Evolutionary conservation across 768 basidiomycete species (phyloP), one percentile per base, ranked within the genome.

Genomic region (Xerocomus spinulosus): DNA sequence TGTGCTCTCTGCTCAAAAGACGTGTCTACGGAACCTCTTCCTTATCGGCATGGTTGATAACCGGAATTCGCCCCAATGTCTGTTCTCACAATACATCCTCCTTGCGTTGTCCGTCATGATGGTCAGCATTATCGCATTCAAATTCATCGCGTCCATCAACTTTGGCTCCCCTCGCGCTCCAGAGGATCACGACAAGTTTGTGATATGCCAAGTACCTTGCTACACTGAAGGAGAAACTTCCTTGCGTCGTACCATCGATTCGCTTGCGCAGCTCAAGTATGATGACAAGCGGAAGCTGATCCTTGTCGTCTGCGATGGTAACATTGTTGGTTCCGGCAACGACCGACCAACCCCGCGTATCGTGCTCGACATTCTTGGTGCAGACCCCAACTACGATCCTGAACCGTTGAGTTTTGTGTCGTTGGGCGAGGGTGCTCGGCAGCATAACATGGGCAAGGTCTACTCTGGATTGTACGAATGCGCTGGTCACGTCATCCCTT

Each of bases 361-460:
- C 53, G 95, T 95, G 14, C 77, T 98, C 41, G 95, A 98, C 65
- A 94, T 99, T 58, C 82, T 99, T 17, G 95, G 95, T 44, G 90
- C 85, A 2, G 93, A 95, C 62, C 85, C 94, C 0, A 91, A 92
- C 57, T 71, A 89, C 36, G 93, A 98, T 59, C 93, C 93, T 1
- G 95, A 98, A 64, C 92, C 94, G 4, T 75, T 99, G 48, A 89
- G 91, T 58, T 99, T 97, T 79, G 69, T 90, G 45, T 92, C 88
- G 10, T 78, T 99, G 36, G 95, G 95, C 14, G 92, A 96, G 61
- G 95, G 95, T 32, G 83, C 89, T 30, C 90, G 90, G 68, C 95
- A 96, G 69, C 90, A 96, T 60, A 99, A 98, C 62, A 92, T 95
- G 87, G 95, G 88, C 72, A 97, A 96, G 71, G 83, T 98, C 3